Evolutionary conservation across 176 grass and related monocot species (phyloP), one percentile per base, ranked within the genome.

Genomic region (Olyra latifolia): DNA sequence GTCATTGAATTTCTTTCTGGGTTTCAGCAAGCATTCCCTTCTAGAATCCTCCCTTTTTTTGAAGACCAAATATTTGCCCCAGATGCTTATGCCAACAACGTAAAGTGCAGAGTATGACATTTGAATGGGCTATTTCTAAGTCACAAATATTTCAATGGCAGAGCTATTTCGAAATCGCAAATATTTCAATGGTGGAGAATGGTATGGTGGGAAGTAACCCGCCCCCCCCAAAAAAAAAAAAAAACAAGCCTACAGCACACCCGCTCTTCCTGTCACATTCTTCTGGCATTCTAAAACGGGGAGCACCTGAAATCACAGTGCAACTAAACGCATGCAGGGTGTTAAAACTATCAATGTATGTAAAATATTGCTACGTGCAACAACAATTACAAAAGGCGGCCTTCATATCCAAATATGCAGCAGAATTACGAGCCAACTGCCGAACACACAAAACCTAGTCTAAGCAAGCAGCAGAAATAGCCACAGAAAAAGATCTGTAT

Each of bases 91-190:
- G 35, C 25, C 69, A 88, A 20, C 81, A 75, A 84, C 80, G 78
- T 10, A 74, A 80, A 81, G 2, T 61, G 62, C 32, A 19, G 46
- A 17, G 8, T 25, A 49, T 59, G 52, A 23, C 32, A 59, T 43
- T 35, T 53, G 28, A 73, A 56, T 58, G 22, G 16, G 32, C 24
- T 56, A 74, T 79, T 45, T 61, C 9, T 44, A 39, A 53, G 54
- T 46, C 32, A 76, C 32, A 88, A 69, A 61, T 49, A 88, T 84
- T 75, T 77, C 45, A 66, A 39, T 83, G 58, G 48, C 53, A 65
- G 25, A 55, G 29, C 28, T 53, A 82, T 78, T 66, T 57, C 5
- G 40, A 43, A 49, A 60, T 43, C 41, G 67, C 29, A 88, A 79
- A 56, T 64, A 87, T n/a, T n/a, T n/a, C n/a, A n/a, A n/a, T n/a